Evolutionary conservation across 768 basidiomycete genomes (phyloP).

Genomic region (Lepiota venenata): DNA sequence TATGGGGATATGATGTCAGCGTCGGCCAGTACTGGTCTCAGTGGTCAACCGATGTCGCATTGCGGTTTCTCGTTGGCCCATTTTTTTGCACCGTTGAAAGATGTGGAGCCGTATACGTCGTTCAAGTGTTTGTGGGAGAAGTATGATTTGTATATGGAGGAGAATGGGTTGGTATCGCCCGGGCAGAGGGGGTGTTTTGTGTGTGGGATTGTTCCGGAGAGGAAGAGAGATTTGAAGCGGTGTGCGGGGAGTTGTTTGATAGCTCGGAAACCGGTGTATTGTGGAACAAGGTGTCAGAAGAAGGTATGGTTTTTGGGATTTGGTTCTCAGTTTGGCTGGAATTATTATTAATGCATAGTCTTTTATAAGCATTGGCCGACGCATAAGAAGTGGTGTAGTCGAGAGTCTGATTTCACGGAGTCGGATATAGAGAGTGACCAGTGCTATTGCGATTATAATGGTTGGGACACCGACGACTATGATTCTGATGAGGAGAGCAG

Average conservation of each 20-base stretch:
- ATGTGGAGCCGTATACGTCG: background rate
- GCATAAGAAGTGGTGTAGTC: too few species aligned
- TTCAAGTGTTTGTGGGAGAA: background rate
- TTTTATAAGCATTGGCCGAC: too few species aligned
- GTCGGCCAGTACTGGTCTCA: background rate
- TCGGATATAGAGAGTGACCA: background rate
- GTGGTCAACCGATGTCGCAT: background rate
- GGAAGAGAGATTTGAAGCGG: background rate
- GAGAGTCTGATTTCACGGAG: too few species aligned
- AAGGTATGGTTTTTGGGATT: background rate
- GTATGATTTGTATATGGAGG: background rate
- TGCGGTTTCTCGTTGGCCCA: background rate
- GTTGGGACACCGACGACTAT: background rate
- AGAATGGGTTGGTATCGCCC: background rate
- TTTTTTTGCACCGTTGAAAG: background rate
- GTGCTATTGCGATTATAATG: background rate
- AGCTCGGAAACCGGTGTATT: background rate
- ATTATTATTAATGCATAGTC: too few species aligned
- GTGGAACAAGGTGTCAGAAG: background rate
- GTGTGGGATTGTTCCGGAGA: too few species aligned
- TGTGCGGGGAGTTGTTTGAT: slow-evolving; percentile 2
- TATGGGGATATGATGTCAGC: too few species aligned
- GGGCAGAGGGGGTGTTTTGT: too few species aligned
- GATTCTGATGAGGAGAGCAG: background rate
- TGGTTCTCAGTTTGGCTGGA: too few species aligned